phyloP scores from a whole-genome alignment of 805 yeast genomes.

The Brettanomyces nanus region DNA sequence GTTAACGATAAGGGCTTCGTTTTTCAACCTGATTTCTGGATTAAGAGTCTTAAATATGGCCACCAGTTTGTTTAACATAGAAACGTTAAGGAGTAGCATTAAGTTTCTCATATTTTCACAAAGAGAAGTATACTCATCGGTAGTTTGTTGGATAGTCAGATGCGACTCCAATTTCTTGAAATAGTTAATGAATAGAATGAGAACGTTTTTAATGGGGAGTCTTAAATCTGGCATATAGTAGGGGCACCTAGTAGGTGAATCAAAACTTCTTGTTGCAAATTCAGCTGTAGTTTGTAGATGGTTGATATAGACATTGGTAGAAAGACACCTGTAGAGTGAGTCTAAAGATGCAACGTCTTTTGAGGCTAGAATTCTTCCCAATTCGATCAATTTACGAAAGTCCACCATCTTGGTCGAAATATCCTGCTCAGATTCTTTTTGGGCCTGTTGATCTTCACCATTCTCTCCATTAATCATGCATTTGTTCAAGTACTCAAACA shows the following conservation, averaged over 20 bases:
- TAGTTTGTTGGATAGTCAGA: not conserved
- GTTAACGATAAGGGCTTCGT: conserved; percentile 3
- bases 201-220: conserved; percentile 22
- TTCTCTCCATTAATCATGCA: conserved; percentile 1
- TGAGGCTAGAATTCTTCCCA: conserved; percentile 19
- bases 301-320: conserved; percentile 23
- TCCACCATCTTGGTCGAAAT: conserved; percentile 18
- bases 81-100: conserved; percentile 20
- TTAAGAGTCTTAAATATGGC: conserved; percentile 20
- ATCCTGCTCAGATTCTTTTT: conserved; percentile 2
- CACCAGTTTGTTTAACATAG: conserved; percentile 23
- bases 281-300: conserved; percentile 8
- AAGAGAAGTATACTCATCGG: not conserved
- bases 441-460: not conserved
- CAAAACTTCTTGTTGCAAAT: conserved; percentile 2
- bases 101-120: conserved; percentile 11
- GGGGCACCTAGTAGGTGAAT: conserved; percentile 5
- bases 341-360: conserved; percentile 1
- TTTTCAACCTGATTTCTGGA: conserved; percentile 10
- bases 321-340: conserved; percentile 7
- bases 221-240: conserved; percentile 23
- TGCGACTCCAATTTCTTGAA: conserved; percentile 9
- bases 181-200: conserved; percentile 19
- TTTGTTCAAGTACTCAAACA: conserved; percentile 14
- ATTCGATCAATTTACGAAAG: conserved; percentile 18